Percentiles rank a stretch among this genome's conserved stretches.
phyloP scores from a whole-genome alignment of 176 grass and related monocot genomes.

The Urochloa ruziziensis region DNA sequence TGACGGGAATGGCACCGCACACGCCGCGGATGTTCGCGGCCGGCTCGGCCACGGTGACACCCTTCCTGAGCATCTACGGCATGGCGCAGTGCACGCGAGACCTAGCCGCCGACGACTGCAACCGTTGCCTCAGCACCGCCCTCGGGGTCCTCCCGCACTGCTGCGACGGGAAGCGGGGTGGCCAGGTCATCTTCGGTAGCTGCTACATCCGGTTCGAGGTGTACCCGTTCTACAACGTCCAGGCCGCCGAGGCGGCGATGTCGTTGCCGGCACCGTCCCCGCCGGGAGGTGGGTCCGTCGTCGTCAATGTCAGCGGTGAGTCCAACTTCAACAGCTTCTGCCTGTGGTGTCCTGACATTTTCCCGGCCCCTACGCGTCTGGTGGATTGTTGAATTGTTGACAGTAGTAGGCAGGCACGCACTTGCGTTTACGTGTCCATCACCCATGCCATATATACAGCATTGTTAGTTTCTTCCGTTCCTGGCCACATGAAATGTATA shows the following conservation, averaged over 20 bases:
- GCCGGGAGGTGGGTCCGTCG: neutral
- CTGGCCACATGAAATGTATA: too few relatives aligned
- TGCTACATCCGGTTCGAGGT: constrained; percentile 49
- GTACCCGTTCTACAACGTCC: constrained; percentile 33
- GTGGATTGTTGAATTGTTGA: too few relatives aligned
- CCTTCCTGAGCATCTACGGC: constrained; percentile 34
- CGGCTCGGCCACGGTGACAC: neutral
- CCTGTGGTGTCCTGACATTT: too few relatives aligned
- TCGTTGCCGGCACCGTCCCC: neutral
- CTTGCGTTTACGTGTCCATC: too few relatives aligned
- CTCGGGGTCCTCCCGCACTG: neutral
- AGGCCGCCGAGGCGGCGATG: constrained; percentile 30
- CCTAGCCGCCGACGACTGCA: constrained; percentile 30
- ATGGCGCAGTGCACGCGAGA: constrained; percentile 63
- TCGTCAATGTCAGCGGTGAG: constrained; percentile 27
- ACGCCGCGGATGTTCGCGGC: constrained; percentile 37
- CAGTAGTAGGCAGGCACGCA: too few relatives aligned
- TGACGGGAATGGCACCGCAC: constrained; percentile 6
- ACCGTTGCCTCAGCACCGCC: constrained; percentile 11
- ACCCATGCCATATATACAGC: too few relatives aligned
- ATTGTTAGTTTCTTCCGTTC: too few relatives aligned
- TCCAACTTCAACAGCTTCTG: too few relatives aligned
- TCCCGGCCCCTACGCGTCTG: too few relatives aligned
- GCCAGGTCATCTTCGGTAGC: neutral
- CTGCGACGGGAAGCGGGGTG: neutral